Evolutionary conservation across 306 rosid species (phyloP), one percentile per base, ranked within the genome.

Genomic region (Sindora glabra): DNA sequence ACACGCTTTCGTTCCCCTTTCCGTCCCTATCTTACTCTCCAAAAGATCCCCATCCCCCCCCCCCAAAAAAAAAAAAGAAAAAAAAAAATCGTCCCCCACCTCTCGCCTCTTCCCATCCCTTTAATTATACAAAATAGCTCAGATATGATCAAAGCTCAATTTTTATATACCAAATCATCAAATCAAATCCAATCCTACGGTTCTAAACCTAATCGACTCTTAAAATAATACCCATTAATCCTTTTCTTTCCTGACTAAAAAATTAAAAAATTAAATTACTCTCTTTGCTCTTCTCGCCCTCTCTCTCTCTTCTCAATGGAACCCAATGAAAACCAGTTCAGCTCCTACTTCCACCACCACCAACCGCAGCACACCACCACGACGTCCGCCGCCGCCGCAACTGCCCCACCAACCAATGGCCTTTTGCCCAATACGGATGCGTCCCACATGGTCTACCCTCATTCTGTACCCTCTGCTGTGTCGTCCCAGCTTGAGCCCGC

Each of bases 261-360:
- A 32, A 10, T 49, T 19, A 57, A 41, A 72, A 60, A 60, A 13
- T 2, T 1, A 16, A 3, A 50, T 42, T 30, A 40, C 60, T 72
- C 42, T 48, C 72, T 71, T 67, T 65, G 81, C 81, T 71, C 68
- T 49, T 38, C 18, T 72, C 56, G 52, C 73, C 33, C 68, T 5
- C 57, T 24, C 61, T 21, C 39, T 46, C 17, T 2, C 67, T 48
- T 67, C 76, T 71, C 74, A 74, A 86, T 90, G 97, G 97, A 90
- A 82, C 79, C 90, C 68, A 90, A 79, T 77, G 94, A 90, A 56
- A 87, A 79, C 85, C 95, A 80, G 73, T 75, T 90, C 68, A 78
- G 78, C 85, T 86, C 90, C 72, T 90, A 76, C 89, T 84, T 42
- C 74, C 86, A 69, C 69, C 77, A 72, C 48, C 74, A 56, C 5